phyloP scores from a whole-genome alignment of 208 protist species.

The Naegleria fowleri region DNA sequence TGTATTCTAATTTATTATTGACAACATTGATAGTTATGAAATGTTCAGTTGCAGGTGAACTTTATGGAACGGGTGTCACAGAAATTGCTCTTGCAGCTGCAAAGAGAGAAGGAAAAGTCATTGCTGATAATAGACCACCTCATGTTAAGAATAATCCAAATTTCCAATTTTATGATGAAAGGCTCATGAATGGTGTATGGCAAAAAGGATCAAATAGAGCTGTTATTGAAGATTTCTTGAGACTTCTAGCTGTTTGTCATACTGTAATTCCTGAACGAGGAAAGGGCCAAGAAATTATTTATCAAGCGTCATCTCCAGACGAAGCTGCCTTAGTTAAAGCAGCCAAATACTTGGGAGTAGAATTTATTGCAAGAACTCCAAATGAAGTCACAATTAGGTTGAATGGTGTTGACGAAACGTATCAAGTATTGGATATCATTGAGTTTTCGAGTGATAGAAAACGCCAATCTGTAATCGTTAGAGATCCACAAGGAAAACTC shows the following conservation, averaged over 20 bases:
- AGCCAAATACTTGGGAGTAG: slow-evolving; percentile 58
- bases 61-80: background rate
- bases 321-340: slow-evolving; percentile 50
- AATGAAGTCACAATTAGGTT: slow-evolving; percentile 19
- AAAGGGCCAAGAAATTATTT: background rate
- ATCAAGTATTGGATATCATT: slow-evolving; percentile 36
- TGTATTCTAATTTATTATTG: too few species aligned
- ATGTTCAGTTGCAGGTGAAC: background rate
- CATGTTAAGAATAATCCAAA: slow-evolving; percentile 12
- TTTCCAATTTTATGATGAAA: slow-evolving; percentile 22
- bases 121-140: background rate
- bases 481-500: slow-evolving; percentile 48
- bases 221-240: slow-evolving; percentile 56
- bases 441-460: slow-evolving; percentile 74
- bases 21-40: background rate
- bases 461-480: slow-evolving; percentile 69
- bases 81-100: background rate
- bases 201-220: slow-evolving; percentile 35
- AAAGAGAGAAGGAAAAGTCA: background rate
- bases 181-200: slow-evolving; percentile 20
- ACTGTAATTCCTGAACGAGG: slow-evolving; percentile 53
- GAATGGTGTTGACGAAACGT: background rate
- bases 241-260: slow-evolving; percentile 62
- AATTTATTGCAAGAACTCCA: slow-evolving; percentile 53
- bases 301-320: slow-evolving; percentile 12